Percentiles rank a stretch among this genome's conserved stretches.
phyloP scores from a whole-genome alignment of 2,329 filamentous ascomycete genomes.

The Alternaria triticina region DNA sequence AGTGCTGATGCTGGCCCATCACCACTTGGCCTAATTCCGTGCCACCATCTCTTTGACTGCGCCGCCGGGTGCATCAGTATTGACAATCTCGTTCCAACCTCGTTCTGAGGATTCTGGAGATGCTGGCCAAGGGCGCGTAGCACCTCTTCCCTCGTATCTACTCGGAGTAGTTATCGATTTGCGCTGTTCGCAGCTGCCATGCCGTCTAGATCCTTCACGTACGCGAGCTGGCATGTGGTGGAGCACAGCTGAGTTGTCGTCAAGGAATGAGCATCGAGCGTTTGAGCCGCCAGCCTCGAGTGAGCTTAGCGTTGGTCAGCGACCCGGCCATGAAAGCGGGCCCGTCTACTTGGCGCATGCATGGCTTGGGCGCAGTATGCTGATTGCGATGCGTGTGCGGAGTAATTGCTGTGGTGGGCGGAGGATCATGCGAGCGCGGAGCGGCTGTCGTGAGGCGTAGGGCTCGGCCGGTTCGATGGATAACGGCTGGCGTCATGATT shows the following conservation, averaged over 20 bases:
- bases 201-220: not conserved
- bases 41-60: not conserved
- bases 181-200: not conserved
- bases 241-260: conserved; percentile 11
- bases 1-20: not conserved
- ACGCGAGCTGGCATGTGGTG: conserved; percentile 1
- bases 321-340: not conserved
- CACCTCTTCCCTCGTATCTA: not conserved
- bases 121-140: not conserved
- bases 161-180: not conserved
- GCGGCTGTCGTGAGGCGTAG: not conserved
- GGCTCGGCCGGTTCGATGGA: not conserved
- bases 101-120: not conserved
- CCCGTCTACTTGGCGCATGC: conserved; percentile 7
- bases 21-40: conserved; percentile 1
- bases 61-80: not conserved
- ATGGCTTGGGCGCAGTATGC: conserved; percentile 2
- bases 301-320: not conserved
- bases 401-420: not conserved
- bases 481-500: not conserved
- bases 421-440: conserved; percentile 1
- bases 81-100: not conserved
- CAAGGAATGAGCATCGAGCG: conserved; percentile 5
- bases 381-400: conserved; percentile 2
- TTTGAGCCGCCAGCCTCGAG: conserved; percentile 1